Conservation (phyloP, 2,329 filamentous ascomycete genomes). For the Cucurbitaria berberidis region DNA sequence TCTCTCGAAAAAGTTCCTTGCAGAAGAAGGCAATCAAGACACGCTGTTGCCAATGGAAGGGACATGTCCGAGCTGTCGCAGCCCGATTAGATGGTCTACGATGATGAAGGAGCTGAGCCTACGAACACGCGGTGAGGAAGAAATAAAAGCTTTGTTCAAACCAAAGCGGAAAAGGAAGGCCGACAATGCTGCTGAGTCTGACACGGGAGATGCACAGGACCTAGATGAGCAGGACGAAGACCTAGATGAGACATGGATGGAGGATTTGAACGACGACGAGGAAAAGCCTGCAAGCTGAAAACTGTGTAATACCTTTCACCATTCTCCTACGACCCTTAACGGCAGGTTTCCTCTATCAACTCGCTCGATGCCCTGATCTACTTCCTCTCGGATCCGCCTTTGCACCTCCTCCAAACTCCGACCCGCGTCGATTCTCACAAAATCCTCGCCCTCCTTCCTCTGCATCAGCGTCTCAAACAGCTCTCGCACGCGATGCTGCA, state of each 20-base stretch:
- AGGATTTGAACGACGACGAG: conserved; percentile 40
- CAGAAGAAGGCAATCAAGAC: conserved; percentile 43
- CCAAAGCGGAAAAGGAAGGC: conserved; percentile 50
- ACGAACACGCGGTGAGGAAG: conserved; percentile 71
- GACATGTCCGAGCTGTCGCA: conserved; percentile 72
- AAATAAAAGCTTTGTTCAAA: conserved; percentile 72
- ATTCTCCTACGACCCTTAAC: conserved; percentile 38
- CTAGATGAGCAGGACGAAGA: conserved; percentile 38
- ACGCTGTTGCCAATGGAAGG: conserved; percentile 71
- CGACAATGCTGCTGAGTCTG: conserved; percentile 24
- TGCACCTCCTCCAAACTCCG: conserved; percentile 59
- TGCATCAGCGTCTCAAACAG: conserved; percentile 67
- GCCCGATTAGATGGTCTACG: conserved; percentile 70
- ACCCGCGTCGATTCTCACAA: conserved; percentile 63
- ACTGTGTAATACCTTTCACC: conserved; percentile 22
- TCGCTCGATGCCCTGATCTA: conserved; percentile 29
- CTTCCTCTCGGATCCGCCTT: conserved; percentile 34
- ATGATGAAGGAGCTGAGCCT: conserved; percentile 85
- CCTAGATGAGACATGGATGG: conserved; percentile 44
- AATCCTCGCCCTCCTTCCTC: conserved; percentile 57
- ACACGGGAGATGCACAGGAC: conserved; percentile 17
- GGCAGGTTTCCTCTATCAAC: conserved; percentile 28
- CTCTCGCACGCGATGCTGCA: conserved; percentile 79
- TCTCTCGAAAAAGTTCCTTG: conserved; percentile 59
- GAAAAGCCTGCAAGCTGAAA: conserved; percentile 11